Percentiles rank a stretch among this genome's conserved stretches.
phyloP scores from a whole-genome alignment of 2,329 filamentous ascomycete genomes.

The Botrytis deweyae region DNA sequence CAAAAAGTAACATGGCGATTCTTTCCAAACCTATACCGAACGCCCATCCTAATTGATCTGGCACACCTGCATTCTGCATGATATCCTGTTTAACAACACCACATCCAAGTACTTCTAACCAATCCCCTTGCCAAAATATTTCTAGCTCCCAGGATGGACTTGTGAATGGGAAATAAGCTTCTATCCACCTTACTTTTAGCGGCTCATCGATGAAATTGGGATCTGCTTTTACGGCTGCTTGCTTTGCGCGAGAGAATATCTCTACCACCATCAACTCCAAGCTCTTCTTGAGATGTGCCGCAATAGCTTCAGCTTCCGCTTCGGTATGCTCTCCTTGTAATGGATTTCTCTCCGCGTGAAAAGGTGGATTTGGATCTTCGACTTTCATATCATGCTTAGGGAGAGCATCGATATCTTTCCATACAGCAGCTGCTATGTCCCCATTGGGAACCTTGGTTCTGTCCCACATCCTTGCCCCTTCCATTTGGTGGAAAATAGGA shows the following conservation, averaged over 20 bases:
- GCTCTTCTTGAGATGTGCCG: constrained; percentile 81
- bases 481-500: constrained; percentile 98
- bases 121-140: constrained; percentile 89
- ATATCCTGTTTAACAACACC: constrained; percentile 85
- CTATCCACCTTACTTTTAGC: constrained; percentile 86
- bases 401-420: constrained; percentile 67
- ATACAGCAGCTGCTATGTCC: constrained; percentile 64
- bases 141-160: constrained; percentile 95
- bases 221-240: constrained; percentile 56
- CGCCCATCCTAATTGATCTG: constrained; percentile 82
- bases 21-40: constrained; percentile 93
- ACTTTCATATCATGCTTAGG: constrained; percentile 74
- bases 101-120: constrained; percentile 94
- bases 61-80: constrained; percentile 72
- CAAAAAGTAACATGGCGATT: constrained; percentile 96
- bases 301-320: constrained; percentile 80
- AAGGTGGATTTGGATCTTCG: constrained; percentile 78
- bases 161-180: constrained; percentile 97
- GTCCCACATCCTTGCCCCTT: constrained; percentile 89
- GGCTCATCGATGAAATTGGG: constrained; percentile 62
- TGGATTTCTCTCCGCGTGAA: constrained; percentile 77
- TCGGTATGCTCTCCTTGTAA: constrained; percentile 71
- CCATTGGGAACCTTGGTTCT: constrained; percentile 57
- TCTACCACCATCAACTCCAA: constrained; percentile 88
- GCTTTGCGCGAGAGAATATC: constrained; percentile 77